phyloP scores from a whole-genome alignment of 768 basidiomycete species.

The Macrolepiota albuminosa region DNA sequence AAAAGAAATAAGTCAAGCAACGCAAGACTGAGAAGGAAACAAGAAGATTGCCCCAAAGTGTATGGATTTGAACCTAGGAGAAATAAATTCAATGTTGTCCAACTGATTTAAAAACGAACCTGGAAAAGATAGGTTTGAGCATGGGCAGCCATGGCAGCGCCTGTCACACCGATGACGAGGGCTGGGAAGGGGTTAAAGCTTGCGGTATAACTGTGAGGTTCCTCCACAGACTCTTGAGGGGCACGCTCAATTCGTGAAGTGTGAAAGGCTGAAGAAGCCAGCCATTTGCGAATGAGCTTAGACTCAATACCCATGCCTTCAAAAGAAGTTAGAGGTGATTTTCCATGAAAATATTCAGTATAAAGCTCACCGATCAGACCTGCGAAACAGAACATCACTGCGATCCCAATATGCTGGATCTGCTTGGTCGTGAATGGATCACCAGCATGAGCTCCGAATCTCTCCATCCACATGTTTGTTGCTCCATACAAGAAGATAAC shows the following conservation, averaged over 20 bases:
- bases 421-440: conserved; percentile 88
- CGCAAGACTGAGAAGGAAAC: conserved; percentile 74
- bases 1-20: conserved; percentile 90
- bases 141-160: conserved; percentile 91
- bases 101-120: conserved; percentile 25
- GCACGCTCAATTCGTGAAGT: conserved; percentile 22
- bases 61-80: conserved; percentile 77
- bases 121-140: conserved; percentile 89
- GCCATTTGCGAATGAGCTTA: conserved; percentile 63
- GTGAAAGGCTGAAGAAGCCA: conserved; percentile 51
- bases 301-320: conserved; percentile 81
- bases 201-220: conserved; percentile 68
- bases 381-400: conserved; percentile 95
- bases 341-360: background rate
- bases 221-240: conserved; percentile 42
- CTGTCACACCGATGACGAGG: conserved; percentile 89
- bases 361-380: conserved; percentile 59
- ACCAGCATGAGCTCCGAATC: conserved; percentile 77
- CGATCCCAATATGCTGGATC: conserved; percentile 92
- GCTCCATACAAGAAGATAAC: conserved; percentile 87
- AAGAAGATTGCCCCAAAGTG: conserved; percentile 87
- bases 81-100: background rate
- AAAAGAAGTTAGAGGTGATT: background rate
- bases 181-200: conserved; percentile 94
- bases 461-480: conserved; percentile 96